A percentile compares a stretch with the other conserved stretches of the same genome.
These are phyloP conservation scores for Anisogramma anomala DNA, from an alignment of 2,329 filamentous ascomycete species.

Conservation along the genomic window DNA sequence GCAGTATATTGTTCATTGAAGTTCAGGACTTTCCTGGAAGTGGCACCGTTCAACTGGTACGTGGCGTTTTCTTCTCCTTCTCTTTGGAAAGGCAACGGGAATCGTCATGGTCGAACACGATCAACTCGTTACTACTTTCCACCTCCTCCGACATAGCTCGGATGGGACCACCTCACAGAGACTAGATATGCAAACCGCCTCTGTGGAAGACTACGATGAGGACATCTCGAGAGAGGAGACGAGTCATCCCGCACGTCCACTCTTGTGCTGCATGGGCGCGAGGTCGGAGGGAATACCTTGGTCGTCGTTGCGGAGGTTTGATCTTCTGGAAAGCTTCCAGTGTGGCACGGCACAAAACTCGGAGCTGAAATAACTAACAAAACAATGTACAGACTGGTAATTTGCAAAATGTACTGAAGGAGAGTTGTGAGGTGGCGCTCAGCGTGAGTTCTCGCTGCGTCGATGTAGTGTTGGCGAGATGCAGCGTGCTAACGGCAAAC, in stretches of 20 bases:
- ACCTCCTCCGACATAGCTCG: no score
- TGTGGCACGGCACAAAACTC: background rate
- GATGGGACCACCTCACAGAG: no score
- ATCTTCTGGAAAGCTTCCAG: no score
- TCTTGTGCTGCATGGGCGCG: no score
- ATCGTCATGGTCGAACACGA: background rate
- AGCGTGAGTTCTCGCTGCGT: conserved; percentile 28
- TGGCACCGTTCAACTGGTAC: conserved; percentile 68
- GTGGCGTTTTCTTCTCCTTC: background rate
- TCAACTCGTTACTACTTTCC: no score
- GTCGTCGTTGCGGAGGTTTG: no score
- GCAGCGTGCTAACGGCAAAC: background rate
- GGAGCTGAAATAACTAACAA: background rate
- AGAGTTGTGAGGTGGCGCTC: conserved; percentile 89
- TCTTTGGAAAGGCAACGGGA: background rate
- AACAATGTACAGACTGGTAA: conserved; percentile 55
- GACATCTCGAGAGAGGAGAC: no score
- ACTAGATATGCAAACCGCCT: no score
- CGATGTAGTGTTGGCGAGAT: background rate
- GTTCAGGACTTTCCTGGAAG: conserved; percentile 93
- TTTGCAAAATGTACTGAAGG: conserved; percentile 91
- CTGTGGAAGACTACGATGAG: no score
- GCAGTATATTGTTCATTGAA: conserved; percentile 96
- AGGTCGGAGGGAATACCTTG: no score
- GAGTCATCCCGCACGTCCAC: no score